A percentile compares a stretch with the other conserved stretches of the same genome.
phyloP scores from a whole-genome alignment of 192 early-diverging fungal genomes.

The Bifiguratus adelaidae region DNA sequence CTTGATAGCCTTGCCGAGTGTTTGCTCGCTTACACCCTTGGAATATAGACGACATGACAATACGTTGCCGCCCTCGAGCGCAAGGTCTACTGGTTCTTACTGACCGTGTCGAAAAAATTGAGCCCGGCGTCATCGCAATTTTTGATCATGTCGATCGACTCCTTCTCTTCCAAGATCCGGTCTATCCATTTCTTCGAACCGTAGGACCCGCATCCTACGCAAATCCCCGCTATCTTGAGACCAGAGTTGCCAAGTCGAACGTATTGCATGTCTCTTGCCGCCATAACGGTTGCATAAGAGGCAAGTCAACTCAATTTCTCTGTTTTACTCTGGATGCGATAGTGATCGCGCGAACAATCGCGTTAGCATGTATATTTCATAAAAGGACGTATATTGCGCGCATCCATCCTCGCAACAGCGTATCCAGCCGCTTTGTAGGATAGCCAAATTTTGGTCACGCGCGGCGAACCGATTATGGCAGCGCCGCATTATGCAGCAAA shows the following conservation, averaged over 20 bases:
- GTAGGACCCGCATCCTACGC: constrained; percentile 30
- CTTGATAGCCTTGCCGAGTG: constrained; percentile 20
- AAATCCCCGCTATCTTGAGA: constrained; percentile 15
- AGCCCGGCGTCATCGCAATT: constrained; percentile 16
- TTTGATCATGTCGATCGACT: constrained; percentile 22
- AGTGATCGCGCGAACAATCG: too few species aligned
- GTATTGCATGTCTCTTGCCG: constrained; percentile 7
- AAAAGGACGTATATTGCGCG: too few species aligned
- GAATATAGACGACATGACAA: constrained; percentile 27
- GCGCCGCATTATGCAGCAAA: too few species aligned
- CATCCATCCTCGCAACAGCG: too few species aligned
- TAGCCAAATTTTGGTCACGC: too few species aligned
- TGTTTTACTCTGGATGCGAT: too few species aligned
- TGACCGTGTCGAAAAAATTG: constrained; percentile 16
- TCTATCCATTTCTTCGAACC: constrained; percentile 12
- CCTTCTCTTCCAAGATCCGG: constrained; percentile 29
- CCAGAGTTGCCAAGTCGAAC: constrained; percentile 3
- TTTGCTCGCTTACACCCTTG: constrained; percentile 14
- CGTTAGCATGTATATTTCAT: too few species aligned
- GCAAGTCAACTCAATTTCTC: too few species aligned
- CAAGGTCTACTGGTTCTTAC: background rate
- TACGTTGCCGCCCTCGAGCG: constrained; percentile 25
- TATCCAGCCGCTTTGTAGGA: too few species aligned
- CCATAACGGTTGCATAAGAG: too few species aligned
- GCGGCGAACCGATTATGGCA: too few species aligned